Evolutionary conservation across 2,329 filamentous ascomycete species (phyloP), one percentile per base, ranked within the genome.

Genomic region (Fusarium brachygibbosum): DNA sequence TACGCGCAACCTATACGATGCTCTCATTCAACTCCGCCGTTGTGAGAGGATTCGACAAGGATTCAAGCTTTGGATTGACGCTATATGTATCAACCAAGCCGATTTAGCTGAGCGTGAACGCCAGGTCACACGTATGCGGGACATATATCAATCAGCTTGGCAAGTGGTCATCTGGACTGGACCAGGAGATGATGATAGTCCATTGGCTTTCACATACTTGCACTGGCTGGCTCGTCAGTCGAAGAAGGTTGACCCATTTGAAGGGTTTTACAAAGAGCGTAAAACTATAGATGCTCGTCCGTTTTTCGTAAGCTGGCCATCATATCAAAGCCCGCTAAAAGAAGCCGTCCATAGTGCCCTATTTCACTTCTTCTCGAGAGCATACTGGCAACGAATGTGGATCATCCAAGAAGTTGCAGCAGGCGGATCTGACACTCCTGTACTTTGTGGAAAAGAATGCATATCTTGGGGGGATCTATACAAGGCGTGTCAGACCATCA

Each of bases 71-170:
- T 63, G 51, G 57, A 12, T 60, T 1, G 56, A 55, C 5, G 56
- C 56, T 0, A 34, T 59, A 3, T 60, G 52, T 4, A 63, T 63
- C n/a, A 32, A 61, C 10, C 48, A 63, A 13, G 25, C 4, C 3
- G 19, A 61, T 9, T 6, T 10, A 1, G 14, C 5, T 0, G 60
- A 63, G 6, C 56, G 56, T 5, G 56, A 23, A 0, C 17, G 17
- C 0, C 60, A 63, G 16, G 48, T 63, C 10, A 4, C 37, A n/a
- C 37, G 42, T 0, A 63, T 63, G 60, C 48, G 48, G 2, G 56
- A 59, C 5, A 63, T 59, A 7, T 59, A 63, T 17, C 54, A 38
- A 5, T 63, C 23, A 2, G 55, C 59, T 4, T 63, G 59, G 59
- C 59, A 59, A 6, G 59, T 59, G 0, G 46, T 35, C 1, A 48